Evolutionary conservation across 73 alveolate species (phyloP).

Genomic region (Tetrahymena borealis): DNA sequence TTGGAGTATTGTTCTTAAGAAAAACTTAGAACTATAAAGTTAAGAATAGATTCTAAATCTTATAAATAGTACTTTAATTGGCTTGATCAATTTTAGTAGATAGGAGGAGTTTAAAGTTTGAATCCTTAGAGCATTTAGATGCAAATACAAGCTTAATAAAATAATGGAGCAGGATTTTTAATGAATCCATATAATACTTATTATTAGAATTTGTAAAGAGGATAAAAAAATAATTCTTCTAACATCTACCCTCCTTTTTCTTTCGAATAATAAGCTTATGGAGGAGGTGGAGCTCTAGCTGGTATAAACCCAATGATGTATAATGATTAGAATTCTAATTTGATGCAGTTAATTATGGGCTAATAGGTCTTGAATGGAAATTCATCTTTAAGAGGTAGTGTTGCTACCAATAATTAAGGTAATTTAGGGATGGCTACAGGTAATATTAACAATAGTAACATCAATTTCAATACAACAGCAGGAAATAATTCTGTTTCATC

Average conservation of each 20-base stretch:
- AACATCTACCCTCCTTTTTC: not conserved
- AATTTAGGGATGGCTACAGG: not conserved
- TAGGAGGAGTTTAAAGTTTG: not conserved
- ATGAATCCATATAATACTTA: not conserved
- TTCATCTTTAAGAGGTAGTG: too few species aligned
- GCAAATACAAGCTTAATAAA: not conserved
- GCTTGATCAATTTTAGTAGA: not conserved
- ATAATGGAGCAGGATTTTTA: not conserved
- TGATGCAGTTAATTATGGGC: too few species aligned
- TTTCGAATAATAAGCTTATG: too few species aligned
- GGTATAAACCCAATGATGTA: too few species aligned
- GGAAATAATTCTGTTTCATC: not conserved
- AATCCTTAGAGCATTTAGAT: too few species aligned
- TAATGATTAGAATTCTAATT: too few species aligned
- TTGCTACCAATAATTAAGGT: too few species aligned
- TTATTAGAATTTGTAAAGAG: not conserved
- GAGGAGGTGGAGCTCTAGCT: too few species aligned
- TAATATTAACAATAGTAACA: not conserved
- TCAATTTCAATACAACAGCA: not conserved
- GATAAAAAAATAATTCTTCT: not conserved
- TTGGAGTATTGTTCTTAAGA: not conserved
- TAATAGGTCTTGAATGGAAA: too few species aligned
- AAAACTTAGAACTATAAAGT: not conserved
- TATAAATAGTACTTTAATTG: not conserved
- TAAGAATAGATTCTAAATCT: not conserved